Base-by-base conservation (phyloP, 1,284 basidiomycete genomes). In the Microbotryomycetes sp. region DNA sequence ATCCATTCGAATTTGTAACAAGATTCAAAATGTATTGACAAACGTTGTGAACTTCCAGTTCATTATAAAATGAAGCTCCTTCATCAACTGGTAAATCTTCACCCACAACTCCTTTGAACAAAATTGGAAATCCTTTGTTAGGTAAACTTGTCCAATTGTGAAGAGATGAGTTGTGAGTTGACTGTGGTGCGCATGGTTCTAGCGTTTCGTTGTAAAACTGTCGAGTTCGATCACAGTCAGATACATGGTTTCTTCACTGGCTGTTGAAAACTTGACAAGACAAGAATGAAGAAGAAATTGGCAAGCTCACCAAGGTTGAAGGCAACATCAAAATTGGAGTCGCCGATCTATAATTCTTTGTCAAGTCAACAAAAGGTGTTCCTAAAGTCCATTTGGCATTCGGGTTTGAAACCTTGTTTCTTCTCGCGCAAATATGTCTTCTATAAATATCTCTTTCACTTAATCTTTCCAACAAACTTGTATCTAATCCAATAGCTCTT, bases 151-250 rank as follows among this genome's bases (percentile, higher is more conserved):
- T 53, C 76, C 76, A 78, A 3, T 52, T 47, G 32, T 71, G 62
- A 1, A 76, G 60, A 0, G 52, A 29, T 45, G 72, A 70, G 19
- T 73, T 63, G 14, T 64, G 56, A 6, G 68, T 62, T 22, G 49
- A 23, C 6, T 29, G 15, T 0, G 62, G 32, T 3, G 73, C 74
- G 28, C 58, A 62, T 7, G 77, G 72, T 22, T 71, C 56, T 46
- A 79, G 71, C 0, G 73, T 71, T 50, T 78, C 76, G 45, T 76
- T 68, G 56, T 79, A 78, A 65, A 77, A 78, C 56, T 63, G 56
- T 7, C n/a, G n/a, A n/a, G n/a, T n/a, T n/a, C n/a, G n/a, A n/a
- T n/a, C n/a, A n/a, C n/a, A n/a, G n/a, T n/a, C n/a, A n/a, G n/a
- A n/a, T n/a, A n/a, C n/a, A n/a, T n/a, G n/a, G n/a, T n/a, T n/a